Conservation (phyloP, 2,329 filamentous ascomycete genomes). For the Fusarium sp. region DNA sequence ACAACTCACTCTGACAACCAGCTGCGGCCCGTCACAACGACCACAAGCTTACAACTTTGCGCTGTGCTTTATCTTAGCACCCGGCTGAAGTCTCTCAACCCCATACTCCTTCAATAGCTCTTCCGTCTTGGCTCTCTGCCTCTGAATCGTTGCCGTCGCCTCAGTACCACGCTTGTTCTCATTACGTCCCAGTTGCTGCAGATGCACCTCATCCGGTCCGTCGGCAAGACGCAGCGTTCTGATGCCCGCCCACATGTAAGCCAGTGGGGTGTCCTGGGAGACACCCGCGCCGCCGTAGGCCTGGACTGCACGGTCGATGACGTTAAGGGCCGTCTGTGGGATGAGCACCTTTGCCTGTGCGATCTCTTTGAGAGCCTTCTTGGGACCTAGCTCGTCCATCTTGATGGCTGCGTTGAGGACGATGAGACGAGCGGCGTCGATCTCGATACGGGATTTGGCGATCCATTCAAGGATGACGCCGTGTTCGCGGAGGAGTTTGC, state of each 20-base stretch:
- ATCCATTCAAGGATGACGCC: conserved; percentile 97
- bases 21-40: not conserved
- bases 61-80: conserved; percentile 63
- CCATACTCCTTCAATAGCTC: conserved; percentile 75
- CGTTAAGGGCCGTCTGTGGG: conserved; percentile 83
- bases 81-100: conserved; percentile 63
- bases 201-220: conserved; percentile 95
- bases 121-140: conserved; percentile 76
- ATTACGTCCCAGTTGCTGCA: conserved; percentile 84
- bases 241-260: conserved; percentile 84
- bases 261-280: conserved; percentile 93
- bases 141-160: conserved; percentile 73
- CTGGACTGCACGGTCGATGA: conserved; percentile 96
- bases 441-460: conserved; percentile 91
- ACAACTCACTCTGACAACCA: conserved; percentile 34
- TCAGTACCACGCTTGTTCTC: conserved; percentile 80
- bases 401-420: conserved; percentile 96
- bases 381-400: conserved; percentile 92
- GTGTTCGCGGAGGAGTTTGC: conserved; percentile 87
- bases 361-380: conserved; percentile 92
- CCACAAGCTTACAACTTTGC: conserved; percentile 61
- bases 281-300: conserved; percentile 92
- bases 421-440: conserved; percentile 89
- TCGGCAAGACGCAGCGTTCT: conserved; percentile 90
- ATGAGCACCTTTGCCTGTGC: conserved; percentile 95